A percentile compares a stretch with the other conserved stretches of the same genome.
These are phyloP conservation scores for Pelargonium nanum DNA, from an alignment of 345 rosid species.

Conservation along the genomic window DNA sequence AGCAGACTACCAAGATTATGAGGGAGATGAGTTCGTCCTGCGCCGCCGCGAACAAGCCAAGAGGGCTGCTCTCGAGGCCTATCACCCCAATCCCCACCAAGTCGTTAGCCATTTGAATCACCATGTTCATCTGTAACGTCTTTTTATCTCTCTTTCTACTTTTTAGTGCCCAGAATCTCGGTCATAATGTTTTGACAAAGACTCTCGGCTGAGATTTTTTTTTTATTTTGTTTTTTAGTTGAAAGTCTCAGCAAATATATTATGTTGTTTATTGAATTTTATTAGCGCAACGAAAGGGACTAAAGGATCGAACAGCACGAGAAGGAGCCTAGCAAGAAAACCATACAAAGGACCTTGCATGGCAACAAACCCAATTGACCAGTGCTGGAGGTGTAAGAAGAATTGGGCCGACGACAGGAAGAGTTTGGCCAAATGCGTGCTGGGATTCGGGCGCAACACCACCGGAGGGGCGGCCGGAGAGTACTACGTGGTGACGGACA, in stretches of 20 bases:
- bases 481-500: constrained; percentile 18
- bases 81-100: constrained; percentile 20
- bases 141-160: too few species aligned
- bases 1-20: too few species aligned
- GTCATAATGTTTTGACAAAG: too few species aligned
- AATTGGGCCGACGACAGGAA: constrained; percentile 19
- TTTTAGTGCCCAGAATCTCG: too few species aligned
- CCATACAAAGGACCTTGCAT: constrained; percentile 12
- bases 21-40: too few species aligned
- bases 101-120: constrained; percentile 17
- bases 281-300: constrained; percentile 8
- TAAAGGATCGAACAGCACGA: constrained; percentile 15
- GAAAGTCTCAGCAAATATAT: too few species aligned
- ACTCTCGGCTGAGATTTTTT: too few species aligned
- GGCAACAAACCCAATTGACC: constrained; percentile 35
- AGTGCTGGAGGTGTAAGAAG: constrained; percentile 27
- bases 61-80: constrained; percentile 17
- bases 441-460: constrained; percentile 20
- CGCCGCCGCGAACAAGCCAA: too few species aligned
- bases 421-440: constrained; percentile 17
- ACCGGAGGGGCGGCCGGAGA: constrained; percentile 19
- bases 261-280: too few species aligned
- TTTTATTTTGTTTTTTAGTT: too few species aligned
- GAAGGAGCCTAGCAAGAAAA: constrained; percentile 13
- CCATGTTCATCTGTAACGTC: constrained; percentile 18